Conservation (phyloP, 257 asterid species). For the Asclepias syriaca region DNA sequence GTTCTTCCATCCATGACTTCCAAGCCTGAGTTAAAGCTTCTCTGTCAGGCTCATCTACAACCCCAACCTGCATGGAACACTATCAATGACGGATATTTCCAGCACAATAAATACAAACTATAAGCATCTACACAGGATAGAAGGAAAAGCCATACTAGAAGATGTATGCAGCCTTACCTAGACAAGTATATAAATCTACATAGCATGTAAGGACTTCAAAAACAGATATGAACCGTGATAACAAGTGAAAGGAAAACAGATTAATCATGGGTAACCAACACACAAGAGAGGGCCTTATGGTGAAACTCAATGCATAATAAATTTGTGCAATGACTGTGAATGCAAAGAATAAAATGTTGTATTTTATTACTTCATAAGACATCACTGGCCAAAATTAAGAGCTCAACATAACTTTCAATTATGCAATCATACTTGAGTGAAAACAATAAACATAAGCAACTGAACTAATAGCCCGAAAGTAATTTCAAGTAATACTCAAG, state of each 20-base stretch:
- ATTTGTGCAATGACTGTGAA: background rate
- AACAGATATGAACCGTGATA: background rate
- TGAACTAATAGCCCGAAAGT: background rate
- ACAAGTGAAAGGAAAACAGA: background rate
- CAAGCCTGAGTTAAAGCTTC: conserved; percentile 68
- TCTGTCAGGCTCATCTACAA: conserved; percentile 67
- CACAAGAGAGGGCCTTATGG: background rate
- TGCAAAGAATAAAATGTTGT: background rate
- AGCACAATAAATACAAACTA: background rate
- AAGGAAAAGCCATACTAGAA: background rate
- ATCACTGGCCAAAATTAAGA: background rate
- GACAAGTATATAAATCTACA: background rate
- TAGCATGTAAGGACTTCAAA: background rate
- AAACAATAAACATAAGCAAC: background rate
- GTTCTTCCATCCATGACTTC: conserved; percentile 98
- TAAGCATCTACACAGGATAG: background rate
- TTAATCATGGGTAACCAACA: background rate
- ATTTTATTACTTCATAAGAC: background rate
- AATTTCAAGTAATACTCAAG: background rate
- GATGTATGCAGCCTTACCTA: background rate
- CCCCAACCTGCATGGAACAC: conserved; percentile 45
- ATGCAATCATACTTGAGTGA: background rate
- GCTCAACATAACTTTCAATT: background rate
- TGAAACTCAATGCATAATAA: background rate
- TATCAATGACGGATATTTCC: background rate